phyloP scores from a whole-genome alignment of 2,329 filamentous ascomycete species.

The Ampelomyces quisqualis region DNA sequence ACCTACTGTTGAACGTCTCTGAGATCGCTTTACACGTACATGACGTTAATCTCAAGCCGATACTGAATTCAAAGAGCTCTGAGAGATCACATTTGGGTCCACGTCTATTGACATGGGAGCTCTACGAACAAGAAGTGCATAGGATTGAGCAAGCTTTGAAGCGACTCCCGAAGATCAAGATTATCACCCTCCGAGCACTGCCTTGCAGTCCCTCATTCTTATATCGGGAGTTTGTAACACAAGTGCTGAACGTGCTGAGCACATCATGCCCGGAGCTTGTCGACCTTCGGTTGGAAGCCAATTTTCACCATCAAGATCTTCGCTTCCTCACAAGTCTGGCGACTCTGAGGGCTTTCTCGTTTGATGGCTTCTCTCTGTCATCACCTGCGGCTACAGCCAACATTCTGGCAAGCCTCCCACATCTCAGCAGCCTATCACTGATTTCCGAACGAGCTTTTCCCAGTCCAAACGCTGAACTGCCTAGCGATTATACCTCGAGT shows the following conservation, averaged over 20 bases:
- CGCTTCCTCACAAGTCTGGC: slow-evolving; percentile 17
- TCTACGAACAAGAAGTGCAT: slow-evolving; percentile 29
- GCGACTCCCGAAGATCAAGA: slow-evolving; percentile 22
- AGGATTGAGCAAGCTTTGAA: slow-evolving; percentile 15
- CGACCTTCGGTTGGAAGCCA: slow-evolving; percentile 26
- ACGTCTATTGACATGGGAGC: slow-evolving; percentile 24
- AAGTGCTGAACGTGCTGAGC: slow-evolving; percentile 18
- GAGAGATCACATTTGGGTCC: background rate
- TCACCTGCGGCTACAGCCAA: slow-evolving; percentile 17
- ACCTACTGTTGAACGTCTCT: slow-evolving; percentile 20
- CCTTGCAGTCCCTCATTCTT: slow-evolving; percentile 24
- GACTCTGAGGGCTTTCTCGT: slow-evolving; percentile 24
- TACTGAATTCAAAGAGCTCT: slow-evolving; percentile 10
- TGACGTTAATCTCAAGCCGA: slow-evolving; percentile 32
- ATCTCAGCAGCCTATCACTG: slow-evolving; percentile 24
- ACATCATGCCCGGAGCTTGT: slow-evolving; percentile 17
- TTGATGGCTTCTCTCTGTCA: slow-evolving; percentile 30
- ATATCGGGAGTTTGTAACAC: slow-evolving; percentile 27
- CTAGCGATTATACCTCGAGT: slow-evolving; percentile 16
- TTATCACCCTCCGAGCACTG: slow-evolving; percentile 20
- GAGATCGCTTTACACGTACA: slow-evolving; percentile 25
- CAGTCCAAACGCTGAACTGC: slow-evolving; percentile 7
- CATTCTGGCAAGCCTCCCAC: slow-evolving; percentile 21
- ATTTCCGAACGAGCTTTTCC: slow-evolving; percentile 21
- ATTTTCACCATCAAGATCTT: slow-evolving; percentile 26